Conservation (phyloP, 371 early-diverging fungal genomes). For the Mortierella sp. region DNA sequence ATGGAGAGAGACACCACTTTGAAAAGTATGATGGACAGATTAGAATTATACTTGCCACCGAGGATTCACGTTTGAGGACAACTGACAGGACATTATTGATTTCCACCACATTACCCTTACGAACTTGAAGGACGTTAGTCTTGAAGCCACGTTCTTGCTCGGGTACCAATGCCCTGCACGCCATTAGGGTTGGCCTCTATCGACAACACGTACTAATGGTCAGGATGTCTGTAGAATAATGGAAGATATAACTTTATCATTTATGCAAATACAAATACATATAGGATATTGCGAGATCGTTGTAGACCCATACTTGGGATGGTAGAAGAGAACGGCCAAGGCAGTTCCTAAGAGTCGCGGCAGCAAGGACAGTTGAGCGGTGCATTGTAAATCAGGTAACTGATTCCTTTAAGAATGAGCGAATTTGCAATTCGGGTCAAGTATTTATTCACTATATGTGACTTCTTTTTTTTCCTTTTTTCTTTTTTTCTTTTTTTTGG, state of each 20-base stretch:
- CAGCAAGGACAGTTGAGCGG: slow-evolving; percentile 6
- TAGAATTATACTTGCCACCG: slow-evolving; percentile 23
- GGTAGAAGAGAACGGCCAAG: slow-evolving; percentile 11
- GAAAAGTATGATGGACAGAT: neutral
- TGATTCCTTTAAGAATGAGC: too few species aligned
- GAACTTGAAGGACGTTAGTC: slow-evolving; percentile 48
- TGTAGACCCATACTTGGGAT: neutral
- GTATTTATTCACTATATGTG: too few species aligned
- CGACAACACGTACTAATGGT: too few species aligned
- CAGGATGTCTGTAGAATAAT: too few species aligned
- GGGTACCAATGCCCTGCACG: slow-evolving; percentile 1
- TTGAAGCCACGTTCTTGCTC: slow-evolving; percentile 47
- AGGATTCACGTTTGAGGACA: slow-evolving; percentile 51
- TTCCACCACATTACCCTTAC: slow-evolving; percentile 50
- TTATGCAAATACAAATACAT: neutral
- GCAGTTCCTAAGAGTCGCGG: slow-evolving; percentile 5
- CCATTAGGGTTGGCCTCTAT: slow-evolving; percentile 18
- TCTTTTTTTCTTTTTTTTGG: neutral
- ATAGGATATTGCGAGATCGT: too few species aligned
- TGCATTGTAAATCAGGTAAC: slow-evolving; percentile 8
- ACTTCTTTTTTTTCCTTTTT: too few species aligned
- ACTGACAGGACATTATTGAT: slow-evolving; percentile 39
- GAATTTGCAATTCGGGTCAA: too few species aligned
- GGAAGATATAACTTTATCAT: too few species aligned
- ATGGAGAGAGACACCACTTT: too few species aligned